Conservation (phyloP, 1,139 yeast species). For the Taphrina sp. region DNA sequence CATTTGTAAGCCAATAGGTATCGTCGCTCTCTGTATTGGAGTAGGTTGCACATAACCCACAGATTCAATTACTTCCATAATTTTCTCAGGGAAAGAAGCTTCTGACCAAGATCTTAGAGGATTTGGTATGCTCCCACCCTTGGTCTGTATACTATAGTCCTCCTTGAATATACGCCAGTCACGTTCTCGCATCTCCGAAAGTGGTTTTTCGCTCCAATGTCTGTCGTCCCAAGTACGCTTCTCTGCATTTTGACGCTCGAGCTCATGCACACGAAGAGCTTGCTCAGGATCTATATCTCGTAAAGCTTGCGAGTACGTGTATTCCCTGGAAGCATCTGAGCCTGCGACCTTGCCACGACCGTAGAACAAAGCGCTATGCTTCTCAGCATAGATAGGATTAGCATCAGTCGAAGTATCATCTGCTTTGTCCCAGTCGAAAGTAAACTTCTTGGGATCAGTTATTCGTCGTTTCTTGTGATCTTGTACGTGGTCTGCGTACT, state of each 20-base stretch:
- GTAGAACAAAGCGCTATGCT: conserved; percentile 39
- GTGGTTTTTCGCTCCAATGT: conserved; percentile 72
- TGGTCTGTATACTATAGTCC: conserved; percentile 65
- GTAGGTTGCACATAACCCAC: conserved; percentile 67
- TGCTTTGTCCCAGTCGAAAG: conserved; percentile 65
- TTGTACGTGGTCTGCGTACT: conserved; percentile 22
- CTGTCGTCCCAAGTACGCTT: conserved; percentile 42
- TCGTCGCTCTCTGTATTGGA: conserved; percentile 84
- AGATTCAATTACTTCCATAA: conserved; percentile 48
- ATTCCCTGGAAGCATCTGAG: background rate
- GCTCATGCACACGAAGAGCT: conserved; percentile 19
- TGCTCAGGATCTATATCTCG: conserved; percentile 15
- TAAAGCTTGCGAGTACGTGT: conserved; percentile 16
- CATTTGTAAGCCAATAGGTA: conserved; percentile 64
- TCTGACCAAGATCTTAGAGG: conserved; percentile 79
- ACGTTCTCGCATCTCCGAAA: conserved; percentile 65
- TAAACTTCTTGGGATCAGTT: conserved; percentile 49
- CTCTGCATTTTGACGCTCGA: background rate
- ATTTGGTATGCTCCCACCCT: conserved; percentile 51
- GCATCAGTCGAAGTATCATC: conserved; percentile 62
- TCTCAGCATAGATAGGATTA: conserved; percentile 47
- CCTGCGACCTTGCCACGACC: conserved; percentile 36
- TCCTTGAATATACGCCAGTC: conserved; percentile 91
- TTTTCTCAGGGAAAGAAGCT: conserved; percentile 50
- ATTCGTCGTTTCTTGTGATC: conserved; percentile 31